These are phyloP conservation scores for Logfia minima DNA, from an alignment of 129 eudicot genomes.

Conservation along the genomic window DNA sequence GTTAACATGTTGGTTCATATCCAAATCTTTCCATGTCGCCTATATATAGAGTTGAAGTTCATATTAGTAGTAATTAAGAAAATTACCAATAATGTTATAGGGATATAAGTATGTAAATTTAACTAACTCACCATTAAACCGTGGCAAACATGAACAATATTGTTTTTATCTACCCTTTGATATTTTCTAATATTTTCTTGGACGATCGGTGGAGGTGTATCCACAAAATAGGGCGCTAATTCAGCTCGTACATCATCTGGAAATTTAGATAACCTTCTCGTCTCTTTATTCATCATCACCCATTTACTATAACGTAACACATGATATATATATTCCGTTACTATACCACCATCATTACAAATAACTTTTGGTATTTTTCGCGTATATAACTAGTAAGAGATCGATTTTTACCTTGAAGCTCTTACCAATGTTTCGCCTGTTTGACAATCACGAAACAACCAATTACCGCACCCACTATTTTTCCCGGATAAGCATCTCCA, in stretches of 20 bases:
- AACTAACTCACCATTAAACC: conserved; percentile 62
- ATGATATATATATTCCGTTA: not conserved
- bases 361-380: not conserved
- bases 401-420: conserved; percentile 63
- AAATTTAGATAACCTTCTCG: conserved; percentile 64
- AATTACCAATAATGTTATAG: not conserved
- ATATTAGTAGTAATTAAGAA: not conserved
- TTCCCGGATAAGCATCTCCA: conserved; percentile 79
- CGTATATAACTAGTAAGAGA: not conserved
- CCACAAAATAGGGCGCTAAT: conserved; percentile 51
- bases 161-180: conserved; percentile 54
- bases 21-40: conserved; percentile 90
- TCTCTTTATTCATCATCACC: conserved; percentile 88
- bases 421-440: conserved; percentile 68
- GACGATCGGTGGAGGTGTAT: conserved; percentile 66
- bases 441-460: conserved; percentile 61
- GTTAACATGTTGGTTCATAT: conserved; percentile 84
- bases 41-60: conserved; percentile 6
- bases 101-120: no score
- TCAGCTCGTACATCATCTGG: conserved; percentile 82
- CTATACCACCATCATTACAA: not conserved
- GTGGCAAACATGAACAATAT: conserved; percentile 47
- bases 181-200: conserved; percentile 55
- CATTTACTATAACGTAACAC: not conserved
- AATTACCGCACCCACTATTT: conserved; percentile 70